Evolutionary conservation across 257 asterid genomes (phyloP).

Genomic region (Primulina eburnea): DNA sequence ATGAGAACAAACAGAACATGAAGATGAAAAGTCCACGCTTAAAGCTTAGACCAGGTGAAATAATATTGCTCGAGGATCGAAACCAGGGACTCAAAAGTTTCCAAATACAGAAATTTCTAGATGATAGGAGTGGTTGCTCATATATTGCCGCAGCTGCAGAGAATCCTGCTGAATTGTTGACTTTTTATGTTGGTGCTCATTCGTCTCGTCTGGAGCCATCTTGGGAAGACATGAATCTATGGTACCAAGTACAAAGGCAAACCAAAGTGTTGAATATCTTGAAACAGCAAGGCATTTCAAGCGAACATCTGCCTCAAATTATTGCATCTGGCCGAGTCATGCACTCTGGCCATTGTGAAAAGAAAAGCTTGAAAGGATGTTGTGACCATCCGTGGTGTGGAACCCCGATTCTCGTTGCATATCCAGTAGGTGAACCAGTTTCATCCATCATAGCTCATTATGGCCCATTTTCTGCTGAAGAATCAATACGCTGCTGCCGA

Average conservation of each 20-base stretch:
- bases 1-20: slow-evolving; percentile 28
- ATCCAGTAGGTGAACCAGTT: slow-evolving; percentile 65
- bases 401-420: slow-evolving; percentile 61
- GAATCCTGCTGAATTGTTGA: slow-evolving; percentile 33
- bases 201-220: slow-evolving; percentile 79
- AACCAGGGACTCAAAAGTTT: slow-evolving; percentile 48
- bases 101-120: slow-evolving; percentile 45
- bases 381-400: slow-evolving; percentile 87
- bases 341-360: slow-evolving; percentile 68
- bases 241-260: slow-evolving; percentile 91
- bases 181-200: slow-evolving; percentile 65
- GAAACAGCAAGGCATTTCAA: slow-evolving; percentile 47
- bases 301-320: slow-evolving; percentile 61
- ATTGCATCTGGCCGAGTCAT: slow-evolving; percentile 60
- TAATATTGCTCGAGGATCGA: slow-evolving; percentile 60
- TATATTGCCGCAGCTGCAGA: slow-evolving; percentile 51
- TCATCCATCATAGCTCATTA: slow-evolving; percentile 41
- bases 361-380: slow-evolving; percentile 58
- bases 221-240: slow-evolving; percentile 85
- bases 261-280: slow-evolving; percentile 66
- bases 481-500: slow-evolving; percentile 65
- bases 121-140: slow-evolving; percentile 44
- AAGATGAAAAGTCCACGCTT: slow-evolving; percentile 40
- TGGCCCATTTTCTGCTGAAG: slow-evolving; percentile 52
- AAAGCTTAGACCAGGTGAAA: slow-evolving; percentile 54